Evolutionary conservation across 2,329 filamentous ascomycete species (phyloP), one percentile per base, ranked within the genome.

Genomic region (Neophaeococcomyces aloes): DNA sequence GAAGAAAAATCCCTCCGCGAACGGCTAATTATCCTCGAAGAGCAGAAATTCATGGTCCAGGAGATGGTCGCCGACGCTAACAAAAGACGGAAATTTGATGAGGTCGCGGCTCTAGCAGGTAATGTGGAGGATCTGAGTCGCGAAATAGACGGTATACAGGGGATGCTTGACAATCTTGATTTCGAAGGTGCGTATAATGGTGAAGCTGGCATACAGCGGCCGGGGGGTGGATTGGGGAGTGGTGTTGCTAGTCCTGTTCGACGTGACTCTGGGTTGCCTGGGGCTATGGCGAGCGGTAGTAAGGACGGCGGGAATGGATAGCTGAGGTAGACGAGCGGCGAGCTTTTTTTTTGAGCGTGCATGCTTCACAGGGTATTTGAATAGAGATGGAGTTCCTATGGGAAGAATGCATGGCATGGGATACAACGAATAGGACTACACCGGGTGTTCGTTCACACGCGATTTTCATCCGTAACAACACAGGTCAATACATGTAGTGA

Each of bases 11-110:
- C 85, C 15, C 66, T 93, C 1, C 76, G 83, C 13, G 87, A 94
- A 56, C 71, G 79, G 3, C 67, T 94, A 10, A 83, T 91, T 23
- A 81, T 95, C 5, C 71, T 95, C 1, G 86, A 94, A 61, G 88
- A 95, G 64, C 88, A 95, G 61, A 82, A 80, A 51, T 94, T 93
- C 63, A 78, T 94, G 64, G 86, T 95, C 0, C 78, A 80, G 29
- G 79, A 85, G 54, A 94, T 94, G 86, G 77, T 94, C 34, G 76
- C 76, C 6, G 77, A 81, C 48, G 86, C 87, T 0, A 81, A 81
- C 37, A 81, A 79, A 32, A 76, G 83, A 8, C 71, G 85, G 21
- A 79, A 85, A 46, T 93, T 94, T 53, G 88, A 94, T 56, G 88
- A 95, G 62, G 84, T 93, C 2, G 76, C 78, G 44, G 85, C 84